Evolutionary conservation across 148 eudicot genomes (phyloP), one percentile per base, ranked within the genome.

Genomic region (Rhododendron molle): DNA sequence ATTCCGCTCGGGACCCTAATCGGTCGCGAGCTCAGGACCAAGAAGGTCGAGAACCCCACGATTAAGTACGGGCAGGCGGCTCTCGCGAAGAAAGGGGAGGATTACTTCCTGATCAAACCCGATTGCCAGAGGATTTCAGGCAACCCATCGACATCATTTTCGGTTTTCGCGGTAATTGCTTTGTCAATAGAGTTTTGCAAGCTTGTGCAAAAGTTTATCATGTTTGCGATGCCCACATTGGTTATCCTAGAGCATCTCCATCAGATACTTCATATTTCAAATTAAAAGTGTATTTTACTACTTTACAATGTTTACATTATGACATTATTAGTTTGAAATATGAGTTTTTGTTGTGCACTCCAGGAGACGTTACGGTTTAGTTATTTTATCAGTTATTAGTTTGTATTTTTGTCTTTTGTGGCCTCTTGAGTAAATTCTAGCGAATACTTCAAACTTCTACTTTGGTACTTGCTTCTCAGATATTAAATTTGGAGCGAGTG

Each of bases 21-120:
- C 72, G 96, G 99, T 58, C 98, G 96, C n/a, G 98, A 97, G 92
- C 90, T 97, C 36, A 93, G 98, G 94, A 90, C 90, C 26, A 95
- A 91, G 85, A 95, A 91, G 86, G 92, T 89, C 28, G 99, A 95
- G 86, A 94, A 92, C 56, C 99, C 98, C 54, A 78, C 90, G 13
- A 86, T 95, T 84, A 97, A 90, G 88, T 97, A 93, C 54, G 99
- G 99, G 49, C 99, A 97, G 85, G 98, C 99, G 76, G 99, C 92
- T 84, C 90, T 97, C 76, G 99, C 99, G 0, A 95, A 91, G 91
- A 97, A 97, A 90, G 99, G 99, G 86, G 99, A 97, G 89, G 99
- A 97, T 89, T 95, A 90, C 60, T 93, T 94, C 86, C 88, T 97
- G 88, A 92, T 95, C 76, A 93, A 95, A 89, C 90, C 90, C 16